These are phyloP conservation scores for Smallanthus sonchifolius DNA, from an alignment of 129 eudicot genomes.

Conservation along the genomic window DNA sequence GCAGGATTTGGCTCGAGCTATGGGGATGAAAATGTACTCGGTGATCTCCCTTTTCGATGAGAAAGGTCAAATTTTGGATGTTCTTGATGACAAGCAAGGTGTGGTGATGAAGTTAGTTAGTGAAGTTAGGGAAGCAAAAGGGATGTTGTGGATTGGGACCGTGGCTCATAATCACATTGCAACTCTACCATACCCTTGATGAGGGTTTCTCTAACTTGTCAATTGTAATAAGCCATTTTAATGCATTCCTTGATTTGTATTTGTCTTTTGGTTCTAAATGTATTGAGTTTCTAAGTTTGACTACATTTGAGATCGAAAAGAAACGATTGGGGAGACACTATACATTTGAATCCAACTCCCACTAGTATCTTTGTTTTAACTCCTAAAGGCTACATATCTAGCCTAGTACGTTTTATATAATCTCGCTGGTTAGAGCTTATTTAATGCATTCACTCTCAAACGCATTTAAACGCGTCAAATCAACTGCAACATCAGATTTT, in stretches of 20 bases:
- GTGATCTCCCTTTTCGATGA: conserved; percentile 58
- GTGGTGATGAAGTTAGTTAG: conserved; percentile 79
- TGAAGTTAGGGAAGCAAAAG: conserved; percentile 83
- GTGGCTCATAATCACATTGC: conserved; percentile 99
- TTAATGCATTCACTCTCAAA: too few species aligned
- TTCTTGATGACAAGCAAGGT: conserved; percentile 86
- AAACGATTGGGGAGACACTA: background rate
- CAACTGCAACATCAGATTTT: too few species aligned
- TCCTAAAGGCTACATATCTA: too few species aligned
- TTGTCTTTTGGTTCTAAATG: conserved; percentile 13
- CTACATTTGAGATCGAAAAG: conserved; percentile 6
- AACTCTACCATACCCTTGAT: conserved; percentile 64
- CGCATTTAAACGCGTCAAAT: too few species aligned
- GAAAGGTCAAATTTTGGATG: conserved; percentile 74
- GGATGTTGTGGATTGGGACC: conserved; percentile 94
- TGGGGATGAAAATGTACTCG: conserved; percentile 86
- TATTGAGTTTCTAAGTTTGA: conserved; percentile 18
- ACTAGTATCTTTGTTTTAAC: too few species aligned
- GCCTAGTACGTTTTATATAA: too few species aligned
- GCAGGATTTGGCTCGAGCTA: conserved; percentile 53
- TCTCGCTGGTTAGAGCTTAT: too few species aligned
- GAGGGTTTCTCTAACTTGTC: background rate
- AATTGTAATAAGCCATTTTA: conserved; percentile 30
- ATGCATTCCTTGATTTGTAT: conserved; percentile 28
- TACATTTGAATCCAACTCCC: background rate